These are phyloP conservation scores for Isoetes taiwanensis DNA, from an alignment of 75 land plant genomes.

Conservation along the genomic window DNA sequence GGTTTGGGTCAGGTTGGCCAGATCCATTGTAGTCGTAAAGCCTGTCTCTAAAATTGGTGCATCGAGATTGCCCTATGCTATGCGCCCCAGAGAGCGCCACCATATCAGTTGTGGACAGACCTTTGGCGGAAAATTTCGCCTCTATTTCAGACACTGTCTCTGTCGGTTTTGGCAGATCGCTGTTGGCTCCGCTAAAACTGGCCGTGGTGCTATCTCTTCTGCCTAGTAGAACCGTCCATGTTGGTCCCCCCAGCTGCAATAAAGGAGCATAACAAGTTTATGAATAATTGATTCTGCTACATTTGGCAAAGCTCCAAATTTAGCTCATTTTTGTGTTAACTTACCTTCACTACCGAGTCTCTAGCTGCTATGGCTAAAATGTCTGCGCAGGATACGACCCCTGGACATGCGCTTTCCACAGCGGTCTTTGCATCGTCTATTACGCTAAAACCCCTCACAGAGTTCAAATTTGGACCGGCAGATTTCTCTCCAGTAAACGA, in stretches of 20 bases:
- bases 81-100: conserved; percentile 56
- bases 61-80: conserved; percentile 17
- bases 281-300: too few relatives aligned
- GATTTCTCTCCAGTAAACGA: neutral
- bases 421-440: neutral
- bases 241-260: conserved; percentile 9
- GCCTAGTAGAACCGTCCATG: conserved; percentile 6
- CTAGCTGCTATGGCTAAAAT: conserved; percentile 2
- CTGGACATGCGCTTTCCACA: neutral
- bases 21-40: too few relatives aligned
- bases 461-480: neutral
- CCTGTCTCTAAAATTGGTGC: conserved; percentile 13
- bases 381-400: conserved; percentile 11
- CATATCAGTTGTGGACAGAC: conserved; percentile 49
- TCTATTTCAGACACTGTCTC: conserved; percentile 36
- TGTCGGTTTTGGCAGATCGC: conserved; percentile 21
- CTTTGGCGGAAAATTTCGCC: conserved; percentile 42
- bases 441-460: neutral
- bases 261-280: neutral
- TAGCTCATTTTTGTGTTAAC: too few relatives aligned
- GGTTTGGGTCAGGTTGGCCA: conserved; percentile 23
- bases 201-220: conserved; percentile 10
- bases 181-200: conserved; percentile 7
- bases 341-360: conserved; percentile 6
- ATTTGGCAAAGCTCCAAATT: too few relatives aligned